Evolutionary conservation across 768 basidiomycete species (phyloP), one percentile per base, ranked within the genome.

Genomic region (Neoboletus brunneissimus): DNA sequence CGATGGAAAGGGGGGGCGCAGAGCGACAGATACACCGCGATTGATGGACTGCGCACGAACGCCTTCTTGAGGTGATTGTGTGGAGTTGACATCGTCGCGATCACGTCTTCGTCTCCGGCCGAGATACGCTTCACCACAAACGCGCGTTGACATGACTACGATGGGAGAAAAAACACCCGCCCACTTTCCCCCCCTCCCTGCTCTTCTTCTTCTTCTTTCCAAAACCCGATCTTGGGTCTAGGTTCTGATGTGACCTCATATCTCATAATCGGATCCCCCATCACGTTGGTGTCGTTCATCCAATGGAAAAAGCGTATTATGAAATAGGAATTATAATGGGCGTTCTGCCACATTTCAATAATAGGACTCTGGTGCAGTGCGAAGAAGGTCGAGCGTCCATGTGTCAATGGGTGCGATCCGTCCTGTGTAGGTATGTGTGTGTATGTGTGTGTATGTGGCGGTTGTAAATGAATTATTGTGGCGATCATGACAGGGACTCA

Each of bases 131-230:
- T 40, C 38, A 20, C 18, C 38, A 40, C 38, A 20, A 10, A 20
- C 38, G 0, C 44, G 59, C 31, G 59, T 60, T 61, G 59, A 61
- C 59, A 61, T 61, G 59, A 34, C 58, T 61, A 61, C 59, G 37
- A 50, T 60, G 59, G 48, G 59, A 60, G 59, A 9, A 52, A 41
- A 27, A 27, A 27, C 40, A 2, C 20, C 41, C 10, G 13, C 41
- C 20, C 38, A 20, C 18, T 13, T 34, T 34, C 1, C 32, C 13
- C 34, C 34, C 13, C 34, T 10, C 25, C 25, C 25, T 25, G 25
- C 5, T 25, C 25, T 25, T 25, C 25, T 34, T 13, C 32, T 34
- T 34, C 32, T 34, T 27, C 27, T 27, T 34, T 34, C 13, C n/a
- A n/a, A 15, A 15, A 15, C 13, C 10, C 34, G 34, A 16, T 35